Percentiles rank a stretch among this genome's conserved stretches.
These are phyloP conservation scores for Collybia sp. DNA, from an alignment of 768 basidiomycete species.

Conservation along the genomic window DNA sequence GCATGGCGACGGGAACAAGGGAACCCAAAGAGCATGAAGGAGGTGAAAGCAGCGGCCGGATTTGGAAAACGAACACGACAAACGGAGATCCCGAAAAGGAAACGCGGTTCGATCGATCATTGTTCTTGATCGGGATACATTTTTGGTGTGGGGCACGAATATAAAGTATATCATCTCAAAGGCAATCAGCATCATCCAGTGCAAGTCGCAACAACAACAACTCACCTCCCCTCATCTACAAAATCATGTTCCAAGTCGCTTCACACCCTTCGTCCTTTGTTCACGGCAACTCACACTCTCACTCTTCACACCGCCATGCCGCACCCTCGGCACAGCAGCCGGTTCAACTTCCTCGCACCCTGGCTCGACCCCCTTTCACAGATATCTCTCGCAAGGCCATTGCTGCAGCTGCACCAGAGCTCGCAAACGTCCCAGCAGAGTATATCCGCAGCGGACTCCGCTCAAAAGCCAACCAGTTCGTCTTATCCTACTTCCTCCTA, in stretches of 20 bases:
- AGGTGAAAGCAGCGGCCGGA: no score
- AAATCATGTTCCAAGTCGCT: slow-evolving; percentile 50
- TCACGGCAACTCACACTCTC: slow-evolving; percentile 19
- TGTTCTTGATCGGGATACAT: no score
- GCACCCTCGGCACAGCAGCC: slow-evolving; percentile 13
- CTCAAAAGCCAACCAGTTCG: slow-evolving; percentile 38
- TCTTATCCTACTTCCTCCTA: slow-evolving; percentile 14
- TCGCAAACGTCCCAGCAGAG: slow-evolving; percentile 58
- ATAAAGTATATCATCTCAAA: slow-evolving; percentile 2
- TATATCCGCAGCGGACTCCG: slow-evolving; percentile 65
- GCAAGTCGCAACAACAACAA: background rate
- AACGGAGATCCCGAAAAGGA: no score
- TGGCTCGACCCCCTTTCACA: slow-evolving; percentile 55
- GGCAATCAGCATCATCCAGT: slow-evolving; percentile 1
- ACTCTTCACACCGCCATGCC: slow-evolving; percentile 25
- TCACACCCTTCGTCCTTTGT: slow-evolving; percentile 36
- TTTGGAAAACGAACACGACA: no score
- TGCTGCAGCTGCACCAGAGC: slow-evolving; percentile 61
- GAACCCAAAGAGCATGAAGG: no score
- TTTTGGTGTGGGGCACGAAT: no score
- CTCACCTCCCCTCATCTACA: slow-evolving; percentile 5
- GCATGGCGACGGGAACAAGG: no score
- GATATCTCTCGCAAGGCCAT: slow-evolving; percentile 58
- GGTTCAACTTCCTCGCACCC: slow-evolving; percentile 69
- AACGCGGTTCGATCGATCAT: no score